Base-by-base conservation (phyloP, 148 eudicot genomes). In the Fagopyrum esculentum region DNA sequence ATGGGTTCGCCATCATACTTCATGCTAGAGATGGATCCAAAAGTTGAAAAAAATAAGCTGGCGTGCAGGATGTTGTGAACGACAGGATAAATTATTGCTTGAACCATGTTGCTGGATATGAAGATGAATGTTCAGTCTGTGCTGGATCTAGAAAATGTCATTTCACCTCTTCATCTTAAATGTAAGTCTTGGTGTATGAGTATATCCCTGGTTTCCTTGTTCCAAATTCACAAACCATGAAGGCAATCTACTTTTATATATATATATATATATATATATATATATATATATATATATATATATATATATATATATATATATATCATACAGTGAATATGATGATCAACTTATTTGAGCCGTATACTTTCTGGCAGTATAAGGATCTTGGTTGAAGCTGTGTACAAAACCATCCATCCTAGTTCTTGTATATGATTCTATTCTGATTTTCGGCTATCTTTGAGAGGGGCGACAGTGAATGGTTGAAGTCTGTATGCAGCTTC, bases 81-180 rank as follows among this genome's bases (percentile, higher is more conserved):
- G 97, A 95, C 73, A 84, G 93, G 79, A 95, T 95, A 48, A 83
- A 79, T 15, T 84, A 90, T 78, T 92, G 96, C 88, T 83, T 92
- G 73, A 90, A 90, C 82, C 98, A 87, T 82, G 91, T 83, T 8
- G 89, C 88, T 71, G 97, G 97, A 50, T 78, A 85, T 49, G 91
- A 77, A 51, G 96, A 84, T 49, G 98, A 95, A 77, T 92, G 98
- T 73, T 82, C 85, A 13, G 85, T 89, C 30, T 95, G 97, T 86
- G 91, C 87, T 26, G 98, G 97, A 54, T 87, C 91, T 5, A 93
- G 93, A 76, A 90, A 86, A 85, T 95, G 98, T 69, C 87, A 75
- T 72, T 70, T 90, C 30, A 82, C 68, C 51, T 9, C 74, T 47
- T 49, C 51, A 12, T 49, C 74, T 71, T 46, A 22, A 26, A 46